Evolutionary conservation across 441 rosid species (phyloP), one percentile per base, ranked within the genome.

Genomic region (Theobroma grandiflorum): DNA sequence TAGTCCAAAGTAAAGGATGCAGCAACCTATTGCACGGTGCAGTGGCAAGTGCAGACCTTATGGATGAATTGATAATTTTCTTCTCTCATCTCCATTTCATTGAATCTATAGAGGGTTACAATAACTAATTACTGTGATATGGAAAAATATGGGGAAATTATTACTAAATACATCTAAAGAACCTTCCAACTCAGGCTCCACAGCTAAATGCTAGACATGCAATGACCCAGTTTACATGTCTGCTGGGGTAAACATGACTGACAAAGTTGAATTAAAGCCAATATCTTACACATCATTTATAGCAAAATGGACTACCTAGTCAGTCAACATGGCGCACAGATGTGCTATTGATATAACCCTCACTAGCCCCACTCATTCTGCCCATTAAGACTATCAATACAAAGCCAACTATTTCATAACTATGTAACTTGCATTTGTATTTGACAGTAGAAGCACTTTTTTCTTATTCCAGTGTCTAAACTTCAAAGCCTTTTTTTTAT

Each of bases 151-250:
- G 49, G 49, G 1, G 8, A 45, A n/a, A n/a, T n/a, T 45, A 8
- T 52, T 72, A 55, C 76, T 15, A 42, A 74, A 72, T 72, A 72
- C 49, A 10, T 72, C 62, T 6, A 72, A 72, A 72, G 40, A 72
- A 53, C 63, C 42, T 71, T 71, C 52, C 20, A 58, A 73, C 18
- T 55, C 42, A 58, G 77, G 22, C 75, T 2, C 75, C 59, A 50
- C 16, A 8, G 45, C 75, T 49, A 71, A 42, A 74, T 74, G 57
- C 65, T 58, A 40, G 15, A 55, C 66, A 75, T 47, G 61, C 14
- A 12, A 45, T 75, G 58, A 59, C 67, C 47, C 63, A 81, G 57
- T 37, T 49, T 18, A 53, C 62, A 62, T 16, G n/a, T 71, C 59
- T 66, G 22, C 52, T 47, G 63, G 8, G 18, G 38, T 16, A 22